Base-by-base conservation (phyloP, 2,329 filamentous ascomycete species). In the Chaetomium olivaceum region DNA sequence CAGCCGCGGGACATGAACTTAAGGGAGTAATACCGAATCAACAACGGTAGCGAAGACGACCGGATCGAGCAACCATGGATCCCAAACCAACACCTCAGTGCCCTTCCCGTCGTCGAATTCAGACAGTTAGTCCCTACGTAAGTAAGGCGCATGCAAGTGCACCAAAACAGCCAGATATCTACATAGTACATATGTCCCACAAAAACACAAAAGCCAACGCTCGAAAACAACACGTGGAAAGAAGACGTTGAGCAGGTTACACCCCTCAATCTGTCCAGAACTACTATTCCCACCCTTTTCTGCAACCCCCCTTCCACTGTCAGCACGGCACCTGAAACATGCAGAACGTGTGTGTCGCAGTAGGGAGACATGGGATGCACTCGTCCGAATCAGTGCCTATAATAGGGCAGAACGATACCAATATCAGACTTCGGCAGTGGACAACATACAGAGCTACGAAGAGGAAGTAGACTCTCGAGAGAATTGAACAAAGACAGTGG, bases 281-380 rank as follows among this genome's bases (percentile, higher is more conserved):
- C 21, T 4, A 23, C 33, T 27, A 23, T 14, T 6, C 48, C 8
- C 23, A 36, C 31, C n/a, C 21, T 14, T n/a, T n/a, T n/a, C 14
- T 21, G 31, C 6, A 12, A 16, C 9, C 50, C 2, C 54, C 33
- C 33, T 12, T 36, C 11, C 33, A 9, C 9, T 3, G 9, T 11
- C 8, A 16, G 52, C 27, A 21, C 54, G 14, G 54, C 33, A 59
- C 48, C 48, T 48, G 62, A 64, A 43, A 64, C 62, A 59, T 59
- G 56, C 62, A 64, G 58, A 52, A 23, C 39, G 46, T 23, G 23
- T 39, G 21, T 39, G 21, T 36, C 19, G 48, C 33, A 21, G 48
- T 27, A n/a, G n/a, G n/a, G n/a, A n/a, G n/a, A n/a, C 43, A 29
- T n/a, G 58, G 14, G 51, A 56, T 46, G 55, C 61, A 54, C 39